phyloP scores from a whole-genome alignment of 2,329 filamentous ascomycete species.

The Helotiales sp. region DNA sequence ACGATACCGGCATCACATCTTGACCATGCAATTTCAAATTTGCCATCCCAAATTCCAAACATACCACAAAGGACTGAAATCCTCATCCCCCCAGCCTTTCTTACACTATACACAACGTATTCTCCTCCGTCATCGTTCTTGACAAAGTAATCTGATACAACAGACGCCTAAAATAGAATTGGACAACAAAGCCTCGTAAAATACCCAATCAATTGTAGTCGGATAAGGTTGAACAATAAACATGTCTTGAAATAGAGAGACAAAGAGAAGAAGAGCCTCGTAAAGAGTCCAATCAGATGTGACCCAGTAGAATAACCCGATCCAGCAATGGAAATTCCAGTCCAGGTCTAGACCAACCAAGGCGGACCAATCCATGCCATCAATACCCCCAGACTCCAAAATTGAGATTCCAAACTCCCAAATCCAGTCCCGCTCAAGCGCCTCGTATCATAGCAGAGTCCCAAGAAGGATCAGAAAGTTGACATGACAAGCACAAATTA shows the following conservation, averaged over 20 bases:
- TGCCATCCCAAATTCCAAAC: not conserved
- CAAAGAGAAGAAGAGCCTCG: not conserved
- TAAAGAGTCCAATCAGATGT: not conserved
- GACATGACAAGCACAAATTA: not conserved
- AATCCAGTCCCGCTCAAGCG: not conserved
- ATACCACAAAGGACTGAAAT: not conserved
- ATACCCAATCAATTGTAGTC: not conserved
- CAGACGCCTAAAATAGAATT: not conserved
- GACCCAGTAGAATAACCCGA: not conserved
- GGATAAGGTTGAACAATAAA: not conserved
- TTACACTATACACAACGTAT: no score
- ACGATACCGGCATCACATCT: not conserved
- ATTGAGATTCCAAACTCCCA: not conserved
- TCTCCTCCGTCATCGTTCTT: not conserved
- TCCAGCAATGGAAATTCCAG: no score
- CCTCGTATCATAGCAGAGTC: not conserved
- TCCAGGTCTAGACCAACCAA: no score
- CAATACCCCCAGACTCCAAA: not conserved
- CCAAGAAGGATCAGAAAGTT: not conserved
- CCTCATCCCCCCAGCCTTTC: no score
- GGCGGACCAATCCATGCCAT: no score
- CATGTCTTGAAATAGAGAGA: not conserved
- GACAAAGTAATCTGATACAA: not conserved
- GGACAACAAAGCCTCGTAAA: not conserved
- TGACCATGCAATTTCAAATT: no score